phyloP scores from a whole-genome alignment of 441 rosid species.

The Hura crepitans region DNA sequence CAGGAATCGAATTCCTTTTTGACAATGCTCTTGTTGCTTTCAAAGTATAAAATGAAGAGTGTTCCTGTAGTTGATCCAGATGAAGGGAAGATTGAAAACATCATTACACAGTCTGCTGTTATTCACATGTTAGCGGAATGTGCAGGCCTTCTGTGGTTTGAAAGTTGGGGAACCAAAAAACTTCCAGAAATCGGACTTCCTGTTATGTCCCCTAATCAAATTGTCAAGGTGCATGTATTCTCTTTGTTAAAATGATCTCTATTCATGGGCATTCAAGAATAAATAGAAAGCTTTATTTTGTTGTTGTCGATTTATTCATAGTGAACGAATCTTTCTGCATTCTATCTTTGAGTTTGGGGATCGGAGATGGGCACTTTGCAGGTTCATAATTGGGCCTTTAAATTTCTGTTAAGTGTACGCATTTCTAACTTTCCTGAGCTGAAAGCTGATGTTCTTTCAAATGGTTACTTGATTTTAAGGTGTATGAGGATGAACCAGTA shows the following conservation, averaged over 20 bases:
- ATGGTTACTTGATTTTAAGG: slow-evolving; percentile 37
- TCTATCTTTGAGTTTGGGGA: background rate
- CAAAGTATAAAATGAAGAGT: slow-evolving; percentile 98
- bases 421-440: background rate
- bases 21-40: slow-evolving; percentile 88
- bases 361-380: background rate
- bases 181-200: slow-evolving; percentile 91
- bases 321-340: background rate
- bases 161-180: slow-evolving; percentile 83
- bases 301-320: background rate
- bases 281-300: background rate
- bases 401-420: background rate
- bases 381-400: background rate
- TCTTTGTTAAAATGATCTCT: slow-evolving; percentile 4
- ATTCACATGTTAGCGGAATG: slow-evolving; percentile 97
- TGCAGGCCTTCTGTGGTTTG: slow-evolving; percentile 88
- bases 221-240: slow-evolving; percentile 50
- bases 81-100: slow-evolving; percentile 69
- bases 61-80: slow-evolving; percentile 81
- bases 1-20: slow-evolving; percentile 82
- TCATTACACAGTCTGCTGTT: slow-evolving; percentile 87
- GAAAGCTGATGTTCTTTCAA: slow-evolving; percentile 8
- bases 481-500: slow-evolving; percentile 84
- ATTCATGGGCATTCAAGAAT: background rate
- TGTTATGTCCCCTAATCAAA: slow-evolving; percentile 37